phyloP scores from a whole-genome alignment of 2,329 filamentous ascomycete species.

The Elsinoe batatas region DNA sequence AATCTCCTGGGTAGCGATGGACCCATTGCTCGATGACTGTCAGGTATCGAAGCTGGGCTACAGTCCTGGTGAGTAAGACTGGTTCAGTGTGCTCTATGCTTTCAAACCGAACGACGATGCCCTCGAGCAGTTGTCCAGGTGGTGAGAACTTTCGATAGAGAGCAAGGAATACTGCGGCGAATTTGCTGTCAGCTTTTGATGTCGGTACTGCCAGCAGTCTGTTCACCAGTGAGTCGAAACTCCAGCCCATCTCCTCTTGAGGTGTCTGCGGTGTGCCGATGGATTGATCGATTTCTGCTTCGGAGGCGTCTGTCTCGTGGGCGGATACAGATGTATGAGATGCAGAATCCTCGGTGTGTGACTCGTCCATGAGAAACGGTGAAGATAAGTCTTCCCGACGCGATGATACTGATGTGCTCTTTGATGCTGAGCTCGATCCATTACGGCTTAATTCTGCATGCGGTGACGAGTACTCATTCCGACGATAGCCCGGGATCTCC shows the following conservation, averaged over 20 bases:
- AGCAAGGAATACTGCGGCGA: conserved; percentile 78
- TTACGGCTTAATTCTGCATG: conserved; percentile 4
- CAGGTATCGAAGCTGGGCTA: conserved; percentile 72
- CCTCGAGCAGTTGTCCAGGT: conserved; percentile 65
- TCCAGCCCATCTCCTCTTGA: conserved; percentile 51
- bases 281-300: conserved; percentile 47
- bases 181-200: conserved; percentile 81
- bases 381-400: conserved; percentile 37
- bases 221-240: conserved; percentile 55
- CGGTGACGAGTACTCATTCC: conserved; percentile 18
- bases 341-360: conserved; percentile 23
- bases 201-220: conserved; percentile 73
- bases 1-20: conserved; percentile 81
- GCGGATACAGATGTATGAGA: conserved; percentile 29
- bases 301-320: conserved; percentile 44
- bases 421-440: conserved; percentile 11
- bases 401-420: conserved; percentile 7
- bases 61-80: conserved; percentile 65
- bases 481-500: conserved; percentile 30
- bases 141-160: conserved; percentile 89
- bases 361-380: conserved; percentile 61
- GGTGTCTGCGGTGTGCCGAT: conserved; percentile 20
- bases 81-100: conserved; percentile 55
- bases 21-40: conserved; percentile 85
- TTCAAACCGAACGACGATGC: conserved; percentile 69